Evolutionary conservation across 2,329 filamentous ascomycete species (phyloP).

Genomic region (Exophiala calicioides): DNA sequence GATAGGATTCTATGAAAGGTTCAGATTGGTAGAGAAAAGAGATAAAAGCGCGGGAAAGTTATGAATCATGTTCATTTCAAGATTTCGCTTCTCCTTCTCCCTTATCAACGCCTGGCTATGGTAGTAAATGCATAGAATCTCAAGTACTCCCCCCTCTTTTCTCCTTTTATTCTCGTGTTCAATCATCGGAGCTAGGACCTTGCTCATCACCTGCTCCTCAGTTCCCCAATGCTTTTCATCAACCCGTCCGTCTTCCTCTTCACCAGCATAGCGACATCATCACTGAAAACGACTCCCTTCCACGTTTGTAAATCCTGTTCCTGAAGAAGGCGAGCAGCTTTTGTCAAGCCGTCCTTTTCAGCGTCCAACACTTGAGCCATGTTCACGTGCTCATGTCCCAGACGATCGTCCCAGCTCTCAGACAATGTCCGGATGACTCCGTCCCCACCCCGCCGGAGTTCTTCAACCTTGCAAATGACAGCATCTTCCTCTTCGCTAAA

Average conservation of each 20-base stretch:
- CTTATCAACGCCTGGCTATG: background rate
- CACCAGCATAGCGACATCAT: background rate
- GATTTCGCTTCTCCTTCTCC: background rate
- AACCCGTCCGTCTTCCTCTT: slow-evolving; percentile 3
- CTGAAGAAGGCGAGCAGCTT: slow-evolving; percentile 12
- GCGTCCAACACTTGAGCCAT: slow-evolving; percentile 1
- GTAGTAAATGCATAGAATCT: no score
- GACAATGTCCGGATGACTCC: slow-evolving; percentile 18
- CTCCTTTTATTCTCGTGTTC: background rate
- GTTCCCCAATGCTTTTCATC: slow-evolving; percentile 6
- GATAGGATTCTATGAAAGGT: no score
- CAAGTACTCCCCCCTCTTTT: no score
- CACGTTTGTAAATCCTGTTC: slow-evolving; percentile 4
- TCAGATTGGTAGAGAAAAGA: background rate
- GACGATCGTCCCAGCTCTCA: slow-evolving; percentile 21
- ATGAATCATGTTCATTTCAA: background rate
- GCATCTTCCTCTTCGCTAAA: slow-evolving; percentile 25
- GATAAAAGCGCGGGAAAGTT: background rate
- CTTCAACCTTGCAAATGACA: slow-evolving; percentile 12
- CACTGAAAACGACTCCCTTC: slow-evolving; percentile 2
- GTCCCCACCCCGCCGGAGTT: slow-evolving; percentile 12
- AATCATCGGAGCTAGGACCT: no score
- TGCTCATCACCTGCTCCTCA: slow-evolving; percentile 1
- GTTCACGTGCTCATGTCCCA: slow-evolving; percentile 16
- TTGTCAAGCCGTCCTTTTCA: slow-evolving; percentile 13